Conservation (phyloP, 306 rosid species). For the Lathyrus sativus region DNA sequence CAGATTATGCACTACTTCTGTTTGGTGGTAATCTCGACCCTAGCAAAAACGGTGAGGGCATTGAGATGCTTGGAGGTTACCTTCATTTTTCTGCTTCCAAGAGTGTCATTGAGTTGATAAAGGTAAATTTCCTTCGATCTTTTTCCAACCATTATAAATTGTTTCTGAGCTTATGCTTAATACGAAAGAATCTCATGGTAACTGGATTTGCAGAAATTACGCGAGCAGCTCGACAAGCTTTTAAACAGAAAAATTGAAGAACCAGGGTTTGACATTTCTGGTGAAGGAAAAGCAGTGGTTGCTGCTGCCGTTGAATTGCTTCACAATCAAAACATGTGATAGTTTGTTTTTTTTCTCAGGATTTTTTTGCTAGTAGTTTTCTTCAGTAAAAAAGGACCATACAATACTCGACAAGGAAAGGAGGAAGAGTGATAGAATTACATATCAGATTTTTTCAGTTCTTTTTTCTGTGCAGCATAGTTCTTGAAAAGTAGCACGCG, state of each 20-base stretch:
- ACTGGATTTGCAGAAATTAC: slow-evolving; percentile 67
- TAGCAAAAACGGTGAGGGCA: slow-evolving; percentile 74
- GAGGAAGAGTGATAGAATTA: neutral
- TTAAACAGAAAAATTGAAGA: slow-evolving; percentile 79
- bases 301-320: slow-evolving; percentile 81
- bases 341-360: too few relatives aligned
- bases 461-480: neutral
- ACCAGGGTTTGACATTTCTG: slow-evolving; percentile 72
- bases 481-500: neutral
- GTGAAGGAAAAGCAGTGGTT: slow-evolving; percentile 81
- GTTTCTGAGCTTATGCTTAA: slow-evolving; percentile 5
- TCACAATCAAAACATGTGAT: slow-evolving; percentile 56
- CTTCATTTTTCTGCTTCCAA: slow-evolving; percentile 93
- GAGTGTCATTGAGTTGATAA: slow-evolving; percentile 79
- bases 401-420: neutral
- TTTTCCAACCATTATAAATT: slow-evolving; percentile 18
- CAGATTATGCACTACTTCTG: slow-evolving; percentile 85
- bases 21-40: slow-evolving; percentile 88
- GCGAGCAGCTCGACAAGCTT: slow-evolving; percentile 85
- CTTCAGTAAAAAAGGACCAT: slow-evolving; percentile 12
- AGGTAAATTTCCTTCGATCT: slow-evolving; percentile 51
- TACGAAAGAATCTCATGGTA: slow-evolving; percentile 30
- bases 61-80: slow-evolving; percentile 97
- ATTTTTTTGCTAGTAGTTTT: slow-evolving; percentile 32
- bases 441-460: slow-evolving; percentile 2